A percentile compares a stretch with the other conserved stretches of the same genome.
Evolutionary conservation across 495 filamentous ascomycete genomes (phyloP).

Genomic region (Cairneyella variabilis): DNA sequence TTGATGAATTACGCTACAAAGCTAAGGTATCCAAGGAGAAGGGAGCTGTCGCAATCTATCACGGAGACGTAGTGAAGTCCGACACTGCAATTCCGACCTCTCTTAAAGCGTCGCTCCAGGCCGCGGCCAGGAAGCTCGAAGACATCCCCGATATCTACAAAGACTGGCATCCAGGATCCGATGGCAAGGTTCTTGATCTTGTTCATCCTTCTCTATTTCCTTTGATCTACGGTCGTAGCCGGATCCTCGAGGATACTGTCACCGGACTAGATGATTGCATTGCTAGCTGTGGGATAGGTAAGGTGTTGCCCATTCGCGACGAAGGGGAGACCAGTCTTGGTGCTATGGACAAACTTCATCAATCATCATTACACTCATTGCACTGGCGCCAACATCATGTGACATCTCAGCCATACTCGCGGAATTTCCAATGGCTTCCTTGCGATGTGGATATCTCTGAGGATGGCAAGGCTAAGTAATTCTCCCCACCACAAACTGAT

Average conservation of each 20-base stretch:
- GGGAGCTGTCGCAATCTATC: constrained; percentile 6
- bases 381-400: not conserved
- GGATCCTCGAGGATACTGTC: constrained; percentile 2
- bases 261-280: constrained; percentile 15
- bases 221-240: constrained; percentile 34
- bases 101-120: constrained; percentile 33
- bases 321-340: not conserved
- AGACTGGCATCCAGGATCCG: constrained; percentile 22
- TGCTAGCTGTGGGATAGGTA: constrained; percentile 5
- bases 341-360: not conserved
- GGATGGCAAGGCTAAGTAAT: constrained; percentile 11
- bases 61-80: constrained; percentile 29
- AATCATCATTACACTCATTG: not conserved
- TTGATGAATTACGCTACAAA: constrained; percentile 28
- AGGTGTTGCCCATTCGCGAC: not conserved
- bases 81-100: constrained; percentile 20
- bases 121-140: constrained; percentile 24
- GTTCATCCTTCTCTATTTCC: constrained; percentile 43
- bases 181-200: constrained; percentile 29
- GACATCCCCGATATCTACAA: constrained; percentile 12
- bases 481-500: no score
- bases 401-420: not conserved
- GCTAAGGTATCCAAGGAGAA: constrained; percentile 18
- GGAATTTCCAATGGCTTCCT: constrained; percentile 23
- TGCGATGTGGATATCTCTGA: constrained; percentile 18